These are phyloP conservation scores for Eucalyptus erythrocorys DNA, from an alignment of 345 rosid species.

Conservation along the genomic window DNA sequence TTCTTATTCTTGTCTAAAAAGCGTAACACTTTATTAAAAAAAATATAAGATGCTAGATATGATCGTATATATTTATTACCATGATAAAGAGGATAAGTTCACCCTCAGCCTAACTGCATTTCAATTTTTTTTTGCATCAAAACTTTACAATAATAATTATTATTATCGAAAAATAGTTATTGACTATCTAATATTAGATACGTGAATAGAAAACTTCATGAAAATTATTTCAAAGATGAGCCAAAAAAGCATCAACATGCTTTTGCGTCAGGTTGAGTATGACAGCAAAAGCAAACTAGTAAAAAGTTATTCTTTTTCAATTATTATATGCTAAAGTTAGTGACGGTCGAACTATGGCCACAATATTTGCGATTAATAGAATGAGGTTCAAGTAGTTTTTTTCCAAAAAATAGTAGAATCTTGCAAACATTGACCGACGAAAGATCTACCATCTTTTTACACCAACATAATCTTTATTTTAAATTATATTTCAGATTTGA, in stretches of 20 bases:
- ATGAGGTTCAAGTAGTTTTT: neutral
- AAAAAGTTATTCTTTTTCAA: neutral
- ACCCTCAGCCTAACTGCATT: neutral
- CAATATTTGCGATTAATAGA: neutral
- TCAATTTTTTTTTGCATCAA: neutral
- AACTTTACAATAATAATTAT: neutral
- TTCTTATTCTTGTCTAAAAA: neutral
- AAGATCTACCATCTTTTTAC: neutral
- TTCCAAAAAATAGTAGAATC: neutral
- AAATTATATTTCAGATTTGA: too few species aligned
- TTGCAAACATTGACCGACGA: neutral
- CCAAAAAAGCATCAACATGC: neutral
- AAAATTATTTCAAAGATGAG: neutral
- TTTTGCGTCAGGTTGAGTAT: neutral
- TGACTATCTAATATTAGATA: neutral
- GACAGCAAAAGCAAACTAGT: neutral
- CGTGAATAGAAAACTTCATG: neutral
- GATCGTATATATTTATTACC: neutral
- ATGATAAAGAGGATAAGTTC: neutral
- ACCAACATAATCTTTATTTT: too few species aligned
- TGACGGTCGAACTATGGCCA: neutral
- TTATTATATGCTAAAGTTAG: neutral
- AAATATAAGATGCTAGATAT: neutral
- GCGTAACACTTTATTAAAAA: neutral
- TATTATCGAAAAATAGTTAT: neutral